Percentiles rank a stretch among this genome's conserved stretches.
These are phyloP conservation scores for Aphanoascus verrucosus DNA, from an alignment of 2,329 filamentous ascomycete species.

Conservation along the genomic window DNA sequence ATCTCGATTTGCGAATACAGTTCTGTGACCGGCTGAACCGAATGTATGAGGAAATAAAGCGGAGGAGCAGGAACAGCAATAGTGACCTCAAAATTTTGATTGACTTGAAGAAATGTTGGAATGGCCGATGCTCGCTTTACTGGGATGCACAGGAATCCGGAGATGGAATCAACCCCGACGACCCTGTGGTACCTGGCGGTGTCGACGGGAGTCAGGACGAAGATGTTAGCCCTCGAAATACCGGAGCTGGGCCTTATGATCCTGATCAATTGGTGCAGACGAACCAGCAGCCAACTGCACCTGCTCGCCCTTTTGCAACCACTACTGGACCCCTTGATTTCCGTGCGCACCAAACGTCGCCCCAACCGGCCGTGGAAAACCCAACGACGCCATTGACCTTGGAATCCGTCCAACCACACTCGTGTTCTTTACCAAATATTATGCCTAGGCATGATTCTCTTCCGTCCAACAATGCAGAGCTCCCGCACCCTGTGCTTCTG, in stretches of 20 bases:
- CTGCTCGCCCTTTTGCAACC: background rate
- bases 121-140: constrained; percentile 75
- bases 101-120: constrained; percentile 96
- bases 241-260: background rate
- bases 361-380: background rate
- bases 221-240: constrained; percentile 12
- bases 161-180: constrained; percentile 47
- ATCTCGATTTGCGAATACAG: constrained; percentile 59
- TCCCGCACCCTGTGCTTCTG: constrained; percentile 35
- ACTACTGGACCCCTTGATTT: background rate
- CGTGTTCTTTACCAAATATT: constrained; percentile 49
- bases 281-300: background rate
- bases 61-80: constrained; percentile 42
- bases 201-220: constrained; percentile 52
- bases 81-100: constrained; percentile 76
- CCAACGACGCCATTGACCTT: background rate
- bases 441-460: constrained; percentile 21
- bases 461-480: constrained; percentile 25
- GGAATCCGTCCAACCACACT: constrained; percentile 38
- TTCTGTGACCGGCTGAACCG: constrained; percentile 75
- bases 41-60: constrained; percentile 44
- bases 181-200: constrained; percentile 66
- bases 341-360: background rate
- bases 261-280: background rate
- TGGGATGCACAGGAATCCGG: constrained; percentile 69